Conservation (phyloP, 1,284 basidiomycete genomes). For the Irpex lacteus region DNA sequence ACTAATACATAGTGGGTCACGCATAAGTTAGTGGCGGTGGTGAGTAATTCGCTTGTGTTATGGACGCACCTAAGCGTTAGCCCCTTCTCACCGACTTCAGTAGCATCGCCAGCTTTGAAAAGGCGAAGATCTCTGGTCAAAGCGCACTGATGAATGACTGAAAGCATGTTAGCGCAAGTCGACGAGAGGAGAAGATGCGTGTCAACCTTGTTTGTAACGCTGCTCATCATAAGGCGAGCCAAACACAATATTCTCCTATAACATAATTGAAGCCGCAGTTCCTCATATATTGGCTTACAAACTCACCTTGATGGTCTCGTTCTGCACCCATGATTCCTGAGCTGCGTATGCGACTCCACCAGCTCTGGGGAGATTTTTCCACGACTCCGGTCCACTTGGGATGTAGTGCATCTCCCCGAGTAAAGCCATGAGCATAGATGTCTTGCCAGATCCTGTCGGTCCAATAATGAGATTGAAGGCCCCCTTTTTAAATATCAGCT, state of each 20-base stretch:
- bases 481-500: constrained; percentile 55
- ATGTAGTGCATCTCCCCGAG: constrained; percentile 16
- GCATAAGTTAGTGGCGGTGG: not conserved
- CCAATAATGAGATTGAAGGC: constrained; percentile 64
- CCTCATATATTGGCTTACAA: not conserved
- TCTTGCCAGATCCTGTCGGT: constrained; percentile 33
- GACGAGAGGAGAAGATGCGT: constrained; percentile 13
- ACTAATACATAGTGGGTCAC: constrained; percentile 31
- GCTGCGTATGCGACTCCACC: constrained; percentile 71
- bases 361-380: constrained; percentile 62
- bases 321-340: constrained; percentile 74
- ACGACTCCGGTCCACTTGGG: constrained; percentile 51
- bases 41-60: not conserved
- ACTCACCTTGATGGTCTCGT: constrained; percentile 42
- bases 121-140: constrained; percentile 60
- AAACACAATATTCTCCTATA: constrained; percentile 44
- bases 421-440: no score
- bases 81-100: constrained; percentile 70
- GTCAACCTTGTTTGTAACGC: constrained; percentile 40
- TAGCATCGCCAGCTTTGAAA: constrained; percentile 71
- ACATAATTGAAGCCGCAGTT: not conserved
- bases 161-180: constrained; percentile 32
- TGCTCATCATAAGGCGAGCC: constrained; percentile 41
- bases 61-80: constrained; percentile 43
- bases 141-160: constrained; percentile 61